Conservation (phyloP, 2,329 filamentous ascomycete species). For the Aspergillus neotritici region DNA sequence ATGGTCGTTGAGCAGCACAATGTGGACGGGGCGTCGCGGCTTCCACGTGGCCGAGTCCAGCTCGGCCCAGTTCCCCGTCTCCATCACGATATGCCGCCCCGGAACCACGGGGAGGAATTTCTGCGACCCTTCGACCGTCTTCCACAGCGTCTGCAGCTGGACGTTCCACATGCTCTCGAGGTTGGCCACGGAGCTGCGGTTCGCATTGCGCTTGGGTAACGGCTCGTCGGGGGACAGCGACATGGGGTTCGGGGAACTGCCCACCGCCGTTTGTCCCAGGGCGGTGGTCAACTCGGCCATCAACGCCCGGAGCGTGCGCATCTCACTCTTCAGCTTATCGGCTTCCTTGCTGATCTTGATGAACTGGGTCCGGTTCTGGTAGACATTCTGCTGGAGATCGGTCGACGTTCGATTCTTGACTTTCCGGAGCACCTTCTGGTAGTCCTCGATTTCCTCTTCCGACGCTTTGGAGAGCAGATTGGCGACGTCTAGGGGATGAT, state of each 20-base stretch:
- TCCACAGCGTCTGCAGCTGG: conserved; percentile 77
- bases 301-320: conserved; percentile 80
- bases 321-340: conserved; percentile 93
- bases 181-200: conserved; percentile 81
- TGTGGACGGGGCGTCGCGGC: conserved; percentile 77
- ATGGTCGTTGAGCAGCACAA: conserved; percentile 92
- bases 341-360: conserved; percentile 99
- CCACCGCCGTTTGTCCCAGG: conserved; percentile 40
- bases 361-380: conserved; percentile 95
- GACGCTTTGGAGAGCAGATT: conserved; percentile 74
- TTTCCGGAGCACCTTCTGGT: conserved; percentile 68
- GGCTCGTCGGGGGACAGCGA: conserved; percentile 49
- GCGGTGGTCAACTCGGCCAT: conserved; percentile 89
- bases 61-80: conserved; percentile 91
- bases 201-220: conserved; percentile 55
- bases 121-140: conserved; percentile 94
- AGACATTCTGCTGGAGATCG: conserved; percentile 90
- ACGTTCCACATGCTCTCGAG: conserved; percentile 63
- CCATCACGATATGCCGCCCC: conserved; percentile 89
- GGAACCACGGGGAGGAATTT: conserved; percentile 88
- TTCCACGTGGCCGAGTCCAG: conserved; percentile 97
- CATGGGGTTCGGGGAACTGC: conserved; percentile 51
- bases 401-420: conserved; percentile 71
- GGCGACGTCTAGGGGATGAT: conserved; percentile 40
- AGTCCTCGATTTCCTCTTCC: conserved; percentile 79